Conservation (phyloP, 169 alveolate genomes). For the Eimeria maxima region DNA sequence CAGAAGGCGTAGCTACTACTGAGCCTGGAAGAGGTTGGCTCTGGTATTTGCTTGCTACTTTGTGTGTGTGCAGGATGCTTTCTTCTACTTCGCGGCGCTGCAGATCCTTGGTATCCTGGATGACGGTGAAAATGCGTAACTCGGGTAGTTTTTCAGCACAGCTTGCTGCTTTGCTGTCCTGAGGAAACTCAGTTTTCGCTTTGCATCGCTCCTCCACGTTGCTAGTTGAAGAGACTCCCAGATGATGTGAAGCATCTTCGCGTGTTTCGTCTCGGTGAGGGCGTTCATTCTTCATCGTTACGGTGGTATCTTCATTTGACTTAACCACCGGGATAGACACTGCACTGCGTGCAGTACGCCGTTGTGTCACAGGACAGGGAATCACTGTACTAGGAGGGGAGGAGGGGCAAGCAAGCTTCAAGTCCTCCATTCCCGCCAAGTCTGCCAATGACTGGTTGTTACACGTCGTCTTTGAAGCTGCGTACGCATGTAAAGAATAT, state of each 20-base stretch:
- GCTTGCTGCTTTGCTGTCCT: background rate
- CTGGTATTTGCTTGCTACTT: background rate
- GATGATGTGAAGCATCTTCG: too few species aligned
- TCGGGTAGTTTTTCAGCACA: background rate
- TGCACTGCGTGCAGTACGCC: background rate
- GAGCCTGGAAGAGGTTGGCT: background rate
- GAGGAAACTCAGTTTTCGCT: background rate
- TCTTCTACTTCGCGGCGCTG: background rate
- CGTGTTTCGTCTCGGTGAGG: background rate
- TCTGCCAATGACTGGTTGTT: background rate
- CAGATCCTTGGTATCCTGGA: background rate
- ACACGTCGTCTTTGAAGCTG: background rate
- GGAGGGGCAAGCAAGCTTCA: constrained; percentile 47
- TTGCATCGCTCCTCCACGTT: background rate
- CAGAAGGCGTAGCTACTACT: background rate
- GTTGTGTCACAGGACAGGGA: background rate
- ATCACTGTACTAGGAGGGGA: constrained; percentile 40
- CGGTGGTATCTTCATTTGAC: background rate
- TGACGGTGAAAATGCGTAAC: background rate
- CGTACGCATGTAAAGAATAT: background rate
- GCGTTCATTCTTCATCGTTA: background rate
- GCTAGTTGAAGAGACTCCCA: background rate
- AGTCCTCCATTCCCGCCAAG: background rate
- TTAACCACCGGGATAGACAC: background rate
- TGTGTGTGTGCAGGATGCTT: background rate